phyloP scores from a whole-genome alignment of 192 early-diverging fungal genomes.

The Chytriomyces hyalinus region DNA sequence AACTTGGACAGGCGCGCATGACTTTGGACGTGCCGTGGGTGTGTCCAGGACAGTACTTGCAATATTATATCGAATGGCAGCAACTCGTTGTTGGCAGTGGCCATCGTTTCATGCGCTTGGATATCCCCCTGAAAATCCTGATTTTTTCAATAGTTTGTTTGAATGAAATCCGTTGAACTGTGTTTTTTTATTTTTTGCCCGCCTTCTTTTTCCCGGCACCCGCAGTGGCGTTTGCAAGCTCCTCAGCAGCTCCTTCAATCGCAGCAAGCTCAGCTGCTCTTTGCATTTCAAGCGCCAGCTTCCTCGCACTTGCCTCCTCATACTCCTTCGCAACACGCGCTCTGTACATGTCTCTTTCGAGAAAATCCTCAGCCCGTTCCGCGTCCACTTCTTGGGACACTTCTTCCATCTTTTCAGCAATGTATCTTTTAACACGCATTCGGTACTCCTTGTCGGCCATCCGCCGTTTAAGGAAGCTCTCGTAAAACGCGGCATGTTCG shows the following conservation, averaged over 20 bases:
- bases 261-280: constrained; percentile 50
- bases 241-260: constrained; percentile 34
- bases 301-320: constrained; percentile 45
- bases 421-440: constrained; percentile 43
- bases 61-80: neutral
- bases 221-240: constrained; percentile 5
- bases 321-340: constrained; percentile 36
- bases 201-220: constrained; percentile 41
- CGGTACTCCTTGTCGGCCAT: constrained; percentile 51
- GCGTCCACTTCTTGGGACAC: constrained; percentile 37
- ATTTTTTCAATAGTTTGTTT: too few species aligned
- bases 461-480: constrained; percentile 35
- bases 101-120: neutral
- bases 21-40: neutral
- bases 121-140: neutral
- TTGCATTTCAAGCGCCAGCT: constrained; percentile 44
- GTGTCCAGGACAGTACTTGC: neutral
- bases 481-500: constrained; percentile 38
- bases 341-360: constrained; percentile 34
- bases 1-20: neutral
- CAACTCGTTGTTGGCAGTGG: neutral
- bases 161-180: too few species aligned
- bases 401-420: constrained; percentile 54
- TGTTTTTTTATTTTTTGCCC: constrained; percentile 37
- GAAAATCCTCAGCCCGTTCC: constrained; percentile 33